A percentile compares a stretch with the other conserved stretches of the same genome.
phyloP scores from a whole-genome alignment of 1,139 yeast species.

The Diutina scorzettiae region DNA sequence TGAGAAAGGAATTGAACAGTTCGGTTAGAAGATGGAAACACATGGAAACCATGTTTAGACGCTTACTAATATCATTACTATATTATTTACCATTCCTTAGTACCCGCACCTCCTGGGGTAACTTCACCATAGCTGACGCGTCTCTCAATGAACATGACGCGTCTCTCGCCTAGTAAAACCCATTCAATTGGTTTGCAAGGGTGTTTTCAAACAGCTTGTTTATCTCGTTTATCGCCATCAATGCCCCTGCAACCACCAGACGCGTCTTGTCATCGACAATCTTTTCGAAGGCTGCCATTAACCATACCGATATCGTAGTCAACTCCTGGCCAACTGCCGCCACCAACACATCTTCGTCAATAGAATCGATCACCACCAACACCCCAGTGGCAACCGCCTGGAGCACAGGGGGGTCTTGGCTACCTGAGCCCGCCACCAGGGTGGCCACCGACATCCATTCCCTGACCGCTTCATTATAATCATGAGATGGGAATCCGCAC shows the following conservation, averaged over 20 bases:
- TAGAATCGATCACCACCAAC: not conserved
- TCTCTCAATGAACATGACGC: too few relatives aligned
- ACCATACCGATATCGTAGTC: not conserved
- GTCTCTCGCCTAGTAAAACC: slow-evolving; percentile 5
- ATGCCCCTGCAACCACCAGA: not conserved
- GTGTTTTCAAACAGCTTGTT: not conserved
- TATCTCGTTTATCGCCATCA: not conserved
- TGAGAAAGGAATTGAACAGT: too few relatives aligned
- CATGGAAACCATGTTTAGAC: too few relatives aligned
- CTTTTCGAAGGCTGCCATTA: not conserved
- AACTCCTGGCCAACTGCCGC: not conserved
- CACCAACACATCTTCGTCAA: not conserved
- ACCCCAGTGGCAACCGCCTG: slow-evolving; percentile 3
- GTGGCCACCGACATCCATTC: not conserved
- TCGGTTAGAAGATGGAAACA: too few relatives aligned
- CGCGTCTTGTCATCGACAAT: not conserved
- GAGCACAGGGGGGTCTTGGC: not conserved
- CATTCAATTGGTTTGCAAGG: not conserved
- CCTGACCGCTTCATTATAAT: not conserved
- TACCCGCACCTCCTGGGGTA: too few relatives aligned
- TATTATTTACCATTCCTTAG: too few relatives aligned
- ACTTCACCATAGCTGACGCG: too few relatives aligned
- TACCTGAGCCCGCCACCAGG: not conserved
- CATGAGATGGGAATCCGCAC: slow-evolving; percentile 2
- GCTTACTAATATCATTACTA: too few relatives aligned